A percentile compares a stretch with the other conserved stretches of the same genome.
These are phyloP conservation scores for Microthlaspi erraticum DNA, from an alignment of 345 rosid genomes.

Conservation along the genomic window DNA sequence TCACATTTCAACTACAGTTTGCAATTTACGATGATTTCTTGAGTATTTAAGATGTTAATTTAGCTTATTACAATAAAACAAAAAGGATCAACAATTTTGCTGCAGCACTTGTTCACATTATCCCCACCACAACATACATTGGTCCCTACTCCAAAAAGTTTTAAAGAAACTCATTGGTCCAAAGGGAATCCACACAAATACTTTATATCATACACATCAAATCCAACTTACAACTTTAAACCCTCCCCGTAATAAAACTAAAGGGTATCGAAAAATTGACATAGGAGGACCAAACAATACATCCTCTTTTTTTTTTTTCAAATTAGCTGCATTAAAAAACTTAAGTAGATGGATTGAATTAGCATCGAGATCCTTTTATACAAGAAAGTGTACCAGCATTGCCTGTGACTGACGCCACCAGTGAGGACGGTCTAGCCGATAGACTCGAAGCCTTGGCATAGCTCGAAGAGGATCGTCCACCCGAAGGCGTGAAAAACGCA, in stretches of 20 bases:
- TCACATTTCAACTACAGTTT: slow-evolving; percentile 11
- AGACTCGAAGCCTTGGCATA: slow-evolving; percentile 69
- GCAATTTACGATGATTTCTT: neutral
- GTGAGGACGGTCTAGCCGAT: slow-evolving; percentile 60
- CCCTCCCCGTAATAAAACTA: slow-evolving; percentile 36
- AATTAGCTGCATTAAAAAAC: slow-evolving; percentile 23
- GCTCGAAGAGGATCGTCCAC: slow-evolving; percentile 57
- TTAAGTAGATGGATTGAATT: slow-evolving; percentile 22
- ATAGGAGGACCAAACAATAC: slow-evolving; percentile 24
- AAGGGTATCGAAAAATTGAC: slow-evolving; percentile 32
- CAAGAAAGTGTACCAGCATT: slow-evolving; percentile 61
- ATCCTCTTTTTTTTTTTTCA: slow-evolving; percentile 16
- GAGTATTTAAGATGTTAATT: slow-evolving; percentile 29
- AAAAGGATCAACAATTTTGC: slow-evolving; percentile 28
- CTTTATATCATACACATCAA: slow-evolving; percentile 46
- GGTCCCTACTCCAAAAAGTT: slow-evolving; percentile 43
- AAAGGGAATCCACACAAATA: slow-evolving; percentile 39
- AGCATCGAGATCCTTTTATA: slow-evolving; percentile 69
- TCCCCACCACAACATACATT: slow-evolving; percentile 38
- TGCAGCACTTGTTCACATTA: slow-evolving; percentile 21
- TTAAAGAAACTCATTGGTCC: slow-evolving; percentile 34
- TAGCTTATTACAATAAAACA: slow-evolving; percentile 8
- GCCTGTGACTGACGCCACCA: slow-evolving; percentile 55
- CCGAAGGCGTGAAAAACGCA: slow-evolving; percentile 61
- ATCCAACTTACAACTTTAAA: slow-evolving; percentile 44